Evolutionary conservation across 345 rosid genomes (phyloP).

Genomic region (Turritis glabra): DNA sequence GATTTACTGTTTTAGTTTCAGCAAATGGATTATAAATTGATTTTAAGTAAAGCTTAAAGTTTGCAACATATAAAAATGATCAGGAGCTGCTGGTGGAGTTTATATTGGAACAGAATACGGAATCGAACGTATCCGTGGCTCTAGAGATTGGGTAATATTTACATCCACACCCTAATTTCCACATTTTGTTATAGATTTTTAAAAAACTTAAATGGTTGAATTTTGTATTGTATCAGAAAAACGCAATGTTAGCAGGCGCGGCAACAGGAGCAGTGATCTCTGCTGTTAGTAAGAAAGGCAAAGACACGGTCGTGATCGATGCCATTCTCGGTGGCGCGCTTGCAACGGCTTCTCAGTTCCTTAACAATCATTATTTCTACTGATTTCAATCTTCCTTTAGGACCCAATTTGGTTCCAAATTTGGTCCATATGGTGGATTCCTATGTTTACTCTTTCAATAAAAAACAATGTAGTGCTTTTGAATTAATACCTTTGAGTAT

Average conservation of each 20-base stretch:
- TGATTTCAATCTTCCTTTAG: constrained; percentile 10
- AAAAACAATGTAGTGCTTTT: constrained; percentile 6
- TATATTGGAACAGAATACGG: constrained; percentile 81
- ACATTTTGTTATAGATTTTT: background rate
- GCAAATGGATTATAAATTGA: background rate
- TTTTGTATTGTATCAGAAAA: constrained; percentile 58
- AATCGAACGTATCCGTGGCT: constrained; percentile 68
- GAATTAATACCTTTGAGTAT: constrained; percentile 11
- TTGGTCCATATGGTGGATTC: constrained; percentile 9
- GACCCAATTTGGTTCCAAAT: constrained; percentile 1
- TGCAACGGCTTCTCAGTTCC: constrained; percentile 81
- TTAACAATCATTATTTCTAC: constrained; percentile 49
- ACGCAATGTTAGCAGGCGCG: constrained; percentile 86
- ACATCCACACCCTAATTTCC: background rate
- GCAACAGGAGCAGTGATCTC: constrained; percentile 74
- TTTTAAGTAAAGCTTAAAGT: background rate
- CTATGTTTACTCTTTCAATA: constrained; percentile 26
- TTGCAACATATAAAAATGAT: background rate
- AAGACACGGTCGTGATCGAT: constrained; percentile 58
- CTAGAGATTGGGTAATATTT: constrained; percentile 68
- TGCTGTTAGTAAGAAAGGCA: constrained; percentile 48
- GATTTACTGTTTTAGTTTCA: background rate
- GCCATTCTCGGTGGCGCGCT: constrained; percentile 80
- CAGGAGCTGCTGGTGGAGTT: constrained; percentile 72
- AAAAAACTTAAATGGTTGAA: background rate